These are phyloP conservation scores for Auriscalpium vulgare DNA, from an alignment of 768 basidiomycete genomes.

Conservation along the genomic window DNA sequence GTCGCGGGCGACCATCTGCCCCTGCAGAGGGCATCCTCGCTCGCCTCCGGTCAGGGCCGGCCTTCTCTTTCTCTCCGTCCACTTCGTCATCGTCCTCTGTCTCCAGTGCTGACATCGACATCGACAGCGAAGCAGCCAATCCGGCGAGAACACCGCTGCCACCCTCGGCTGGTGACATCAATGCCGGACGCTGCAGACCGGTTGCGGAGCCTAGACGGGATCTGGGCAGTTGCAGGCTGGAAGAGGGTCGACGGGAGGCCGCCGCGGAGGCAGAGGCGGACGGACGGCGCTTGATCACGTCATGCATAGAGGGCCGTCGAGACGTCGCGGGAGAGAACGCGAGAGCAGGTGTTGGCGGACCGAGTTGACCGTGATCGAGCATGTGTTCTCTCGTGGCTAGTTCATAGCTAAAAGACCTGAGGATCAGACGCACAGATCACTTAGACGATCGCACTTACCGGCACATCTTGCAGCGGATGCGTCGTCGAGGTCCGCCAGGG, in stretches of 20 bases:
- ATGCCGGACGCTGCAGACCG: conserved; percentile 1
- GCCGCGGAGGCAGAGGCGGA: not conserved
- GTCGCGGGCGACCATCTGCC: not conserved
- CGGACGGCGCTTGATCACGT: conserved; percentile 2
- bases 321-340: conserved; percentile 40
- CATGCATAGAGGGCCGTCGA: conserved; percentile 26
- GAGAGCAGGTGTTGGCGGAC: conserved; percentile 51
- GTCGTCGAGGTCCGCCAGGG: conserved; percentile 47
- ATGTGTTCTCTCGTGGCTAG: conserved; percentile 89
- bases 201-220: conserved; percentile 9
- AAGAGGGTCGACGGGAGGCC: conserved; percentile 12
- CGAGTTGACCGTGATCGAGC: conserved; percentile 81
- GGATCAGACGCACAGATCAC: not conserved
- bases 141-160: conserved; percentile 6
- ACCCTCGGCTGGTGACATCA: conserved; percentile 5
- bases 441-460: conserved; percentile 37
- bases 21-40: not conserved
- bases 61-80: conserved; percentile 16
- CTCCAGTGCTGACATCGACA: conserved; percentile 26
- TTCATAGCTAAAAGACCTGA: conserved; percentile 48
- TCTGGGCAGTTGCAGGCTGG: not conserved
- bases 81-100: conserved; percentile 19
- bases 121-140: conserved; percentile 8
- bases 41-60: not conserved
- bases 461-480: conserved; percentile 91